Evolutionary conservation across 2,329 filamentous ascomycete species (phyloP), one percentile per base, ranked within the genome.

Genomic region (Epichloe festucae): DNA sequence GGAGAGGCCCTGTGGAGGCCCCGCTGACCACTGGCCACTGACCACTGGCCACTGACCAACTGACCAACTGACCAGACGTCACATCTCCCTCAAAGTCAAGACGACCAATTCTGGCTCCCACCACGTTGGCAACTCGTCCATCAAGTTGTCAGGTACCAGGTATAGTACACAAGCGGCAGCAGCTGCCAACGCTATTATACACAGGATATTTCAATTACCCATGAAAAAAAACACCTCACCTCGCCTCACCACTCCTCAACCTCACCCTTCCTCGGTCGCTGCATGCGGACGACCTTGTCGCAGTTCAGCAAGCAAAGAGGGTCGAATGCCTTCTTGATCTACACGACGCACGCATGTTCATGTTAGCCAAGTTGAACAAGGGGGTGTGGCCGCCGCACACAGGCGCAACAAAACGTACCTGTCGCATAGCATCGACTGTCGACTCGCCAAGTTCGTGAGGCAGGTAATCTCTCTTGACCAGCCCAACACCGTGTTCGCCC

Each of bases 401-500:
- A 12, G 2, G 23, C 8, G 23, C 19, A 14, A 3, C 3, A 35
- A n/a, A 41, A 66, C 73, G 60, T 67, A 85, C 82, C 75, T 84
- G 87, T 67, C 87, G 78, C 87, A 94, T 94, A 21, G 84, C 75
- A 68, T 90, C 85, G 8, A 94, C 86, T 0, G 87, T 88, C 12
- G 69, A 73, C 64, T 81, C 73, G 12, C 87, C 86, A 41, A 93
- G 72, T 68, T 94, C 87, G 62, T 90, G 84, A 10, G 81, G 75
- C 43, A 94, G 74, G 62, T 91, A 91, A 63, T 93, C 87, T 58
- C 87, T 75, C 77, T 94, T 94, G 52, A 91, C 85, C 46, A 94
- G 71, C 6, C 87, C 87, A 50, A 93, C 83, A 42, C 87, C 87
- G 65, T 94, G 87, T 67, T 94, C 87, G 50, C 87, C 88, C 75